phyloP scores from a whole-genome alignment of 1,284 basidiomycete species.

The Cutaneotrichosporon sp. region DNA sequence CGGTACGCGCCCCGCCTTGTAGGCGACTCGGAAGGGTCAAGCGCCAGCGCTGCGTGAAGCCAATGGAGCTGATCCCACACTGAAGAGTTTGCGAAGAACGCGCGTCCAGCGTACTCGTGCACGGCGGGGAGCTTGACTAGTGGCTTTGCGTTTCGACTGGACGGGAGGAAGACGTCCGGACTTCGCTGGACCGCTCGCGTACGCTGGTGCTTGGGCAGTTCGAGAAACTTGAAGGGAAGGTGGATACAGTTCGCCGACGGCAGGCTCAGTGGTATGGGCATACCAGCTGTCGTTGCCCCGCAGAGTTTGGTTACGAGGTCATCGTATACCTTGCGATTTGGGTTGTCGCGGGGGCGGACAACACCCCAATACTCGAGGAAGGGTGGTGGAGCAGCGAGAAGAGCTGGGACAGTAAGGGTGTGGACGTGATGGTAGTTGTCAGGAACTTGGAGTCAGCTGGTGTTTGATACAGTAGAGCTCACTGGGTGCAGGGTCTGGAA shows the following conservation, averaged over 20 bases:
- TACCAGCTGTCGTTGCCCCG: background rate
- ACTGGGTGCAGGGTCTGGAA: background rate
- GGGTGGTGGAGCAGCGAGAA: constrained; percentile 13
- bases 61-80: constrained; percentile 37
- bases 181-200: background rate
- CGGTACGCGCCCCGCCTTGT: constrained; percentile 22
- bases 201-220: background rate
- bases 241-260: constrained; percentile 1
- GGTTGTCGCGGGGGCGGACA: constrained; percentile 8
- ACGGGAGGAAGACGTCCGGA: constrained; percentile 9
- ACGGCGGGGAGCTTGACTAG: constrained; percentile 6
- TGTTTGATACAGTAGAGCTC: background rate
- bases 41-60: constrained; percentile 32
- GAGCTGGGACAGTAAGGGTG: constrained; percentile 30
- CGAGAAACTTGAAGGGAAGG: constrained; percentile 5
- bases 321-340: background rate
- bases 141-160: constrained; percentile 2
- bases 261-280: constrained; percentile 1
- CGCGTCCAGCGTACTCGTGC: constrained; percentile 6
- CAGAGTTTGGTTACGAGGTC: background rate
- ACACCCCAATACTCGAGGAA: constrained; percentile 1
- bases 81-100: constrained; percentile 21
- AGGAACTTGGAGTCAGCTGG: background rate
- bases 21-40: constrained; percentile 23
- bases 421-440: constrained; percentile 28